Evolutionary conservation across 345 rosid species (phyloP).

Genomic region (Lumnitzera littorea): DNA sequence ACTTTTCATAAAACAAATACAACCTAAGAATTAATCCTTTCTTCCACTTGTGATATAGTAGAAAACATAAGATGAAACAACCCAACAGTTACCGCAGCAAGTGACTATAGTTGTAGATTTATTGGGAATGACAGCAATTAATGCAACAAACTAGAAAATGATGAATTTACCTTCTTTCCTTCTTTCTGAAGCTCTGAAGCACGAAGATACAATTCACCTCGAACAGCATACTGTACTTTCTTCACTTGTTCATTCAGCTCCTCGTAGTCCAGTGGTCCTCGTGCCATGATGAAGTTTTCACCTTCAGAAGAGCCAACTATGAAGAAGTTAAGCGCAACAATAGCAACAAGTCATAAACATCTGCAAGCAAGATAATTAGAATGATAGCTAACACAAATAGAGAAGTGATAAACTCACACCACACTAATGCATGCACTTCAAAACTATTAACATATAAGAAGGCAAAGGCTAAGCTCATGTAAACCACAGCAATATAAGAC

Average conservation of each 20-base stretch:
- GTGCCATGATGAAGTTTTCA: conserved; percentile 42
- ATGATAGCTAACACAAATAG: background rate
- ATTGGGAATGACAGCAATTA: background rate
- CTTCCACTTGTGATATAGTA: no score
- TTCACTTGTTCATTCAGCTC: conserved; percentile 80
- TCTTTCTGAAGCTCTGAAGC: conserved; percentile 99
- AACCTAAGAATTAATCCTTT: no score
- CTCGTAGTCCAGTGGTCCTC: conserved; percentile 65
- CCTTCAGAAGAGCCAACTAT: conserved; percentile 13
- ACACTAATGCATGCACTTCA: no score
- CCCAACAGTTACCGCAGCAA: no score
- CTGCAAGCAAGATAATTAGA: background rate
- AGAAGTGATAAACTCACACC: no score
- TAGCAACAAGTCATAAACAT: background rate
- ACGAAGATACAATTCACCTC: conserved; percentile 97
- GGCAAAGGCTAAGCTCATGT: no score
- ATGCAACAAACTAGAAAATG: conserved; percentile 2
- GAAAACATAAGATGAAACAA: no score
- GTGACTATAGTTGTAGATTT: background rate
- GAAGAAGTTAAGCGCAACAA: background rate
- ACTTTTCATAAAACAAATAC: no score
- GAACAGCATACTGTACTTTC: conserved; percentile 89
- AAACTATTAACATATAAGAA: no score
- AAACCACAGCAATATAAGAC: no score
- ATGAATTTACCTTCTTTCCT: conserved; percentile 73